Base-by-base conservation (phyloP, 2,329 filamentous ascomycete genomes). In the Chrysosporium keratinophilum region DNA sequence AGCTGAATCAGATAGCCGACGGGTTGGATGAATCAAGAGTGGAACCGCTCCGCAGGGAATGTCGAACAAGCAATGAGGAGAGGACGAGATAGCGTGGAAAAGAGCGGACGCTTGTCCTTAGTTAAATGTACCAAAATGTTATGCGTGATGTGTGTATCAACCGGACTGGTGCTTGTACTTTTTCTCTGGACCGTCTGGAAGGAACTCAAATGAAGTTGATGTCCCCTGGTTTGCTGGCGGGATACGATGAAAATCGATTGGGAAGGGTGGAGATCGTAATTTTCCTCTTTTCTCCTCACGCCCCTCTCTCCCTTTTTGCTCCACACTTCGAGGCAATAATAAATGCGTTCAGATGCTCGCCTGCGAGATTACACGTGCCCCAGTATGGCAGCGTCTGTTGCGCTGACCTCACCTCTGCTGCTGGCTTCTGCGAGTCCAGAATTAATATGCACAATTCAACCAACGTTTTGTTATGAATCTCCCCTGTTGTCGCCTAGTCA, bases 211-310 rank as follows among this genome's bases (percentile, higher is more conserved):
- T 23, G 33, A 52, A 40, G 12, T n/a, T 37, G 41, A 52, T 31
- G 31, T 33, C 34, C 50, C 42, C 50, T 40, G 50, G 50, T 52
- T 52, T 52, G 50, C 34, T 52, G 42, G 50, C 43, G 50, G 23
- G 50, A 52, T 52, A 52, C 50, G 50, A 52, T 52, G 42, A 46
- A 52, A 28, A 40, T 52, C 50, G 50, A 52, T 46, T 42, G 33
- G n/a, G 50, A 52, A 46, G 35, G 41, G 50, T 52, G 50, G 50
- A 46, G 50, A 52, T 46, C 50, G 50, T 52, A 52, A 52, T 52
- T 46, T 51, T 51, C 31, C 40, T 31, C 37, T 52, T 52, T 41
- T 45, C 48, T 43, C 35, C 34, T 50, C 35, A 12, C 10, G 31
- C 19, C 20, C 34, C 5, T n/a, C 37, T 37, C 45, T 45, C 42